These are phyloP conservation scores for Leptomonas seymouri DNA, from an alignment of 208 protist genomes.

Conservation along the genomic window DNA sequence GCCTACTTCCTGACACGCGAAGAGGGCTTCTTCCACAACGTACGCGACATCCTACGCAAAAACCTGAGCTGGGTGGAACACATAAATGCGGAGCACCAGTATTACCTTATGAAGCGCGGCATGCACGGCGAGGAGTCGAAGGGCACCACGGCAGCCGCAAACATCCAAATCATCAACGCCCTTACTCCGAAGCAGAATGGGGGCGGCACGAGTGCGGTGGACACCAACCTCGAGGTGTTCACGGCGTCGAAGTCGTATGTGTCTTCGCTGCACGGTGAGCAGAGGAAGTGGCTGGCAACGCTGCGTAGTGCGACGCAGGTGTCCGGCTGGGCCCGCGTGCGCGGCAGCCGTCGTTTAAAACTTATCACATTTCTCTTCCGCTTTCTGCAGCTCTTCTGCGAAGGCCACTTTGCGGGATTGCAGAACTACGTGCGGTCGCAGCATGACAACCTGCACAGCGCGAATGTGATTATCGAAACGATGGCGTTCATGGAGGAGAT, in stretches of 20 bases:
- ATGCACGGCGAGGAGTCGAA: constrained; percentile 23
- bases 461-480: constrained; percentile 85
- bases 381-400: constrained; percentile 93
- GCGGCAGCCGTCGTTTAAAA: constrained; percentile 45
- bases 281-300: constrained; percentile 9
- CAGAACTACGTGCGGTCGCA: constrained; percentile 92
- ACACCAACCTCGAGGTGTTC: constrained; percentile 24
- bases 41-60: constrained; percentile 54
- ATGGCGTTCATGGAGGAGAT: constrained; percentile 68
- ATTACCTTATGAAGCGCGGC: constrained; percentile 64
- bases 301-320: constrained; percentile 21
- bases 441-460: constrained; percentile 77
- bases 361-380: constrained; percentile 72
- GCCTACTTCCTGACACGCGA: constrained; percentile 67
- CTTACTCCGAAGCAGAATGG: constrained; percentile 21
- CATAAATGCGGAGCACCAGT: constrained; percentile 67
- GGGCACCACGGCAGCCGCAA: constrained; percentile 21
- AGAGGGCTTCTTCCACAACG: constrained; percentile 78
- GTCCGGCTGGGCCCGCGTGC: constrained; percentile 61
- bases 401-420: constrained; percentile 87
- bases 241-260: constrained; percentile 18
- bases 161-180: constrained; percentile 56
- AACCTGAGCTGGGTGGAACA: constrained; percentile 50
- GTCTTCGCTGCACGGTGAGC: constrained; percentile 6
- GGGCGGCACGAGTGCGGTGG: background rate